These are phyloP conservation scores for Chondrus crispus DNA, from an alignment of 23 red algal genomes.

Conservation along the genomic window DNA sequence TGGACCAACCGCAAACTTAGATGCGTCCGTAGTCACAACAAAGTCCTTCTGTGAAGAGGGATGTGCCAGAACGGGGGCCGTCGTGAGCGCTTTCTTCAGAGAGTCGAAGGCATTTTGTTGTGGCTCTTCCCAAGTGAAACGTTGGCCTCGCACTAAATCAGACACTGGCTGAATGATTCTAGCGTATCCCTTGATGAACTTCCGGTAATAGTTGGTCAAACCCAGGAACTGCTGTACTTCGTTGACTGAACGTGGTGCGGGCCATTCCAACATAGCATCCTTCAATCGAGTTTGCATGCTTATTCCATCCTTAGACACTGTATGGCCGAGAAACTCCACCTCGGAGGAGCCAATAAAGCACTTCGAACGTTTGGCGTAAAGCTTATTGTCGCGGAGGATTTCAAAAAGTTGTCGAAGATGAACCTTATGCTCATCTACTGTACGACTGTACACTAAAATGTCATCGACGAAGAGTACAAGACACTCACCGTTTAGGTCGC, in stretches of 20 bases:
- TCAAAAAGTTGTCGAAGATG: background rate
- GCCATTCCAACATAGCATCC: background rate
- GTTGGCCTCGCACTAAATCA: background rate
- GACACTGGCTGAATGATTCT: background rate
- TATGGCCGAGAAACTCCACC: background rate
- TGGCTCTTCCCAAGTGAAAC: background rate
- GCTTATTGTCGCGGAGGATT: background rate
- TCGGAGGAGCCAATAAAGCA: background rate
- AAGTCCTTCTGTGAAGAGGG: background rate
- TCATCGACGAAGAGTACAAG: slow-evolving; percentile 10
- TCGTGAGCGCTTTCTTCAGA: background rate
- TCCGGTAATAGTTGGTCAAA: slow-evolving; percentile 18
- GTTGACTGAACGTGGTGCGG: background rate
- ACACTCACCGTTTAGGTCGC: background rate
- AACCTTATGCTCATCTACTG: background rate
- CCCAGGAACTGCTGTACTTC: slow-evolving; percentile 19
- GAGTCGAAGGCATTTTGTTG: background rate
- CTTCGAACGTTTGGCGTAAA: background rate
- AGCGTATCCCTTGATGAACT: slow-evolving; percentile 23
- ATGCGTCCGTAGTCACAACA: background rate
- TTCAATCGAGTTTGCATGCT: background rate
- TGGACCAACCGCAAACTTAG: slow-evolving; percentile 15
- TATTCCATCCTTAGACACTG: background rate
- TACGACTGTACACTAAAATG: background rate
- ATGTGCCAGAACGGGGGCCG: background rate